Evolutionary conservation across 2,329 filamentous ascomycete species (phyloP), one percentile per base, ranked within the genome.

Genomic region (Claviceps cyperi): DNA sequence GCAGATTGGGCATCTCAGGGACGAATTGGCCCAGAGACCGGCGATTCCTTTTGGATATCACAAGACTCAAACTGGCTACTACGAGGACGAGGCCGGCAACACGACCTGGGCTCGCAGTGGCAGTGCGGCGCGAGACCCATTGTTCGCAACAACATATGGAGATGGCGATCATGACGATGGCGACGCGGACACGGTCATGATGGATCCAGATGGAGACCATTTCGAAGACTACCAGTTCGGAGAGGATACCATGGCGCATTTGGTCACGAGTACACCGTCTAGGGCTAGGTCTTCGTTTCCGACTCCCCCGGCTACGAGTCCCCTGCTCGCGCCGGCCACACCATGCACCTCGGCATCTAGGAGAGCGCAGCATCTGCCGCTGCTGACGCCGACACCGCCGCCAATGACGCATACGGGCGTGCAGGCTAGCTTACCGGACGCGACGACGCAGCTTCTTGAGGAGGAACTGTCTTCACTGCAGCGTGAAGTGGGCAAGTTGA

Each of bases 291-390:
- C 62, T n/a, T 77, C 74, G 0, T 78, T 79, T 54, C 71, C 72
- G 4, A 77, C 75, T 0, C 77, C 77, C 0, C 77, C 77, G 1
- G 69, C 71, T 2, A 80, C 77, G 0, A 80, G 76, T 41, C 73
- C 74, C 1, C 55, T 63, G 0, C 52, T 64, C 19, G 21, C 8
- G 40, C 40, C 40, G 21, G 51, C 58, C 0, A 70, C 71, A 1
- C 28, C 28, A 32, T 32, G 28, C 9, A 32, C 9, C 28, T 32
- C 28, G 28, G 28, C 28, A 32, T 32, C 28, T 32, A 32, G 28
- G 9, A 32, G 28, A 32, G 28, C 9, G 4, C 28, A 32, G 28
- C 28, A 9, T 11, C 28, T 32, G 28, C 74, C 74, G 0, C 66
- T 59, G 40, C 69, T 40, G 14, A 36, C 9, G 9, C 17, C 17